Percentiles rank a stretch among this genome's conserved stretches.
phyloP scores from a whole-genome alignment of 2,329 filamentous ascomycete genomes.

The Sporothrix euskadiensis region DNA sequence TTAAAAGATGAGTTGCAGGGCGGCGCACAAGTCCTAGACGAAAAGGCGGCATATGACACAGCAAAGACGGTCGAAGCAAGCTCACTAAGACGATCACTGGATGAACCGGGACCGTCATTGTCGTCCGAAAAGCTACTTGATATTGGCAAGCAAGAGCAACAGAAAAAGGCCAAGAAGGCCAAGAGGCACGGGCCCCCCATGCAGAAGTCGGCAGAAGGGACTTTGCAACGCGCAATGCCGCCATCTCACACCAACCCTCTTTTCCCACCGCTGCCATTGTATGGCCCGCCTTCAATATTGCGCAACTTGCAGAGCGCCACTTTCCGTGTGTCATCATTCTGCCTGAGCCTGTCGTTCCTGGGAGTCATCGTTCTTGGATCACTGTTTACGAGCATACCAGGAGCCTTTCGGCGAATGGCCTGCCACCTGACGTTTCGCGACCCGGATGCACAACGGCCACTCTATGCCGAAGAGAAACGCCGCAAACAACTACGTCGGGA shows the following conservation, averaged over 20 bases:
- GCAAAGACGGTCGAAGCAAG: not conserved
- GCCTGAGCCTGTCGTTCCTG: conserved; percentile 77
- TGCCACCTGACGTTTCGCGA: conserved; percentile 59
- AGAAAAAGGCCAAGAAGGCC: conserved; percentile 35
- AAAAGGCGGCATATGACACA: not conserved
- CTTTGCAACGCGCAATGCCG: conserved; percentile 52
- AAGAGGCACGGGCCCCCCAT: conserved; percentile 34
- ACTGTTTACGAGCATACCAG: conserved; percentile 65
- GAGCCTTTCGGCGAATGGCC: conserved; percentile 51
- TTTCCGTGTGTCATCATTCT: conserved; percentile 68
- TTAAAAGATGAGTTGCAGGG: conserved; percentile 54
- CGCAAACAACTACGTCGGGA: conserved; percentile 58
- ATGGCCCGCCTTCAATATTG: conserved; percentile 70
- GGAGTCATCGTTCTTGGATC: conserved; percentile 73
- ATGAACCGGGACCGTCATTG: not conserved
- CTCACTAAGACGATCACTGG: not conserved
- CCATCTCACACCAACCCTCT: conserved; percentile 73
- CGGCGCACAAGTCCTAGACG: conserved; percentile 22
- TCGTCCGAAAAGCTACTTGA: conserved; percentile 13
- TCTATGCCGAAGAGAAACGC: conserved; percentile 70
- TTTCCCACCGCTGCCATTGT: conserved; percentile 81
- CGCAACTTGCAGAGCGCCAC: conserved; percentile 64
- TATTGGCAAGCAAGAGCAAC: not conserved
- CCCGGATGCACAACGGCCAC: conserved; percentile 62
- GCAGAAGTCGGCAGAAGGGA: conserved; percentile 45